Conservation (phyloP, 805 yeast species). For the Candida broadrunensis region DNA sequence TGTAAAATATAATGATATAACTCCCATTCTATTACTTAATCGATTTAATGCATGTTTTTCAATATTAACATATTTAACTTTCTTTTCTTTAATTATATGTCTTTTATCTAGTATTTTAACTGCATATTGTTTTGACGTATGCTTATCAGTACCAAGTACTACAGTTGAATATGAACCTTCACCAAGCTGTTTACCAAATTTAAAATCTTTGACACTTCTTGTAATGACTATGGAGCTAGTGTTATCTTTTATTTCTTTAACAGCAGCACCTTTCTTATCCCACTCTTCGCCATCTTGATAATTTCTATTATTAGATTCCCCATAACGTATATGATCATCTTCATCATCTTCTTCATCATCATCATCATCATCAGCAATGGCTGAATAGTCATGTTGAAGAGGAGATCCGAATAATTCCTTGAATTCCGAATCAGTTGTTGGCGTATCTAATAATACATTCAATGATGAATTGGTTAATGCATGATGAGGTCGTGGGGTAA, state of each 20-base stretch:
- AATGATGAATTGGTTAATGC: slow-evolving; percentile 33
- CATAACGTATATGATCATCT: slow-evolving; percentile 1
- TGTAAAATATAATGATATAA: slow-evolving; percentile 69
- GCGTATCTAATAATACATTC: slow-evolving; percentile 32
- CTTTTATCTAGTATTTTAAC: slow-evolving; percentile 73
- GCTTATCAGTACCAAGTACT: slow-evolving; percentile 46
- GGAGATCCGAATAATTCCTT: slow-evolving; percentile 14
- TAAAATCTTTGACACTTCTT: slow-evolving; percentile 39
- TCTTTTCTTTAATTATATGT: slow-evolving; percentile 76
- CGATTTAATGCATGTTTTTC: slow-evolving; percentile 79
- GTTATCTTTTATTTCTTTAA: slow-evolving; percentile 14
- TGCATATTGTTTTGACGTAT: slow-evolving; percentile 61
- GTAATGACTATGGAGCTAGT: slow-evolving; percentile 23
- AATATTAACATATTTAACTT: slow-evolving; percentile 79
- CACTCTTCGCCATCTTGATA: slow-evolving; percentile 21
- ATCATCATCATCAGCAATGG: slow-evolving; percentile 1
- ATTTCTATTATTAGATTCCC: slow-evolving; percentile 2
- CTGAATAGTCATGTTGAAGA: slow-evolving; percentile 3
- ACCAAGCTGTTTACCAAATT: slow-evolving; percentile 40
- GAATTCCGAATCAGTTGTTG: slow-evolving; percentile 19
- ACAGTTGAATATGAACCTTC: slow-evolving; percentile 48
- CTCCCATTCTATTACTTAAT: slow-evolving; percentile 57
- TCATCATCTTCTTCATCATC: slow-evolving; percentile 8
- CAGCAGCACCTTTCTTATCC: slow-evolving; percentile 36
- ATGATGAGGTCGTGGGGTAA: slow-evolving; percentile 16